Evolutionary conservation across 208 protist genomes (phyloP).

Genomic region (Leishmania major): DNA sequence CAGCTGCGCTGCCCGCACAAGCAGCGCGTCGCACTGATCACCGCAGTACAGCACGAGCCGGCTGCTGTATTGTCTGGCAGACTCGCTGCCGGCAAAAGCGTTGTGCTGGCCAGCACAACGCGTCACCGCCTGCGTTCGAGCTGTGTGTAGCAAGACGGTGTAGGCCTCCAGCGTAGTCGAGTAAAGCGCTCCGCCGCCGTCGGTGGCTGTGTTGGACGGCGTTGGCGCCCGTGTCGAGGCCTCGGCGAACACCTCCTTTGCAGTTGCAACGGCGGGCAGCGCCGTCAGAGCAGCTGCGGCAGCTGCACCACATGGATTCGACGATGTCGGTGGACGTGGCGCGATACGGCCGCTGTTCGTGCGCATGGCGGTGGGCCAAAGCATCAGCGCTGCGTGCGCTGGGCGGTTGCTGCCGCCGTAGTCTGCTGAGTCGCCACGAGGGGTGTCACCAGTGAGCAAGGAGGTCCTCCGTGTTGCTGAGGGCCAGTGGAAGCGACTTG

Average conservation of each 20-base stretch:
- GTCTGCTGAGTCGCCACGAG: background rate
- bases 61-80: conserved; percentile 14
- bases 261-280: conserved; percentile 12
- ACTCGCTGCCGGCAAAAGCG: conserved; percentile 20
- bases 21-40: conserved; percentile 64
- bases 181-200: conserved; percentile 62
- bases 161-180: conserved; percentile 51
- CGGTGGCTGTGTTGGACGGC: background rate
- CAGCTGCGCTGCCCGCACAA: conserved; percentile 52
- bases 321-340: background rate
- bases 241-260: conserved; percentile 21
- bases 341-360: conserved; percentile 14
- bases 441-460: background rate
- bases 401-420: background rate
- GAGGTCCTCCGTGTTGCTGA: background rate
- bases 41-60: conserved; percentile 70
- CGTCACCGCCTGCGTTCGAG: conserved; percentile 49
- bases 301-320: background rate
- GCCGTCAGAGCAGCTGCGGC: conserved; percentile 12
- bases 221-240: background rate
- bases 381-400: conserved; percentile 9
- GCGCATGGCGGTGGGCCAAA: conserved; percentile 33
- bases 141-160: conserved; percentile 53
- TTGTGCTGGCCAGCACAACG: conserved; percentile 27
- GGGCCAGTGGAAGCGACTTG: conserved; percentile 48